Base-by-base conservation (phyloP, 331 rosid genomes). In the Pyrus hybrid region DNA sequence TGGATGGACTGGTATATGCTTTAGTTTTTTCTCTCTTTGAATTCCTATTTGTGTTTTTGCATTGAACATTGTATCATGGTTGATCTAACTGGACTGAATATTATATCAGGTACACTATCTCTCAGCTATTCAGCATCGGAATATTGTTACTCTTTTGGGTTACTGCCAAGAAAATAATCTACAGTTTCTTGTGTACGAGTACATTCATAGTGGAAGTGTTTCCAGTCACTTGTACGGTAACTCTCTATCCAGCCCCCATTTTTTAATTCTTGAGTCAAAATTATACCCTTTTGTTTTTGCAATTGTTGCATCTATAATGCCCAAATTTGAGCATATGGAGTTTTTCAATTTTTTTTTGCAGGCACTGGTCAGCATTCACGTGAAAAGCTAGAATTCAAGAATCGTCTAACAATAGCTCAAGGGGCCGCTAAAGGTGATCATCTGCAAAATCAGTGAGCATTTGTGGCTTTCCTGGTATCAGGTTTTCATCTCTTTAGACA, bases 361-460 rank as follows among this genome's bases (percentile, higher is more conserved):
- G 98, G 93, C 61, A 69, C 85, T 30, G 86, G 78, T 64, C 90
- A 83, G 69, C 90, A 84, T 76, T 80, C 87, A 0, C 87, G 61
- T 35, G 88, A 91, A 86, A 90, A 74, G 93, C 92, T 93, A 75
- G 98, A 93, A 78, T 93, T 93, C 97, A 88, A 90, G 93, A 85
- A 70, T 72, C 89, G 97, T 68, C 96, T 93, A 81, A 37, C 89
- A 72, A 89, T 93, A 83, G 98, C 98, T 85, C 89, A 82, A 78
- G 94, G 90, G 85, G 98, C 97, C 78, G 98, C 98, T 88, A 93
- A 86, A 93, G 98, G 98, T 93, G 97, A 93, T 91, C 93, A 89
- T 87, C 89, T 89, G 96, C 90, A 86, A 93, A 93, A 90, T 90
- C 98, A 91, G 96, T 93, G 98, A 93, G 97, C 98, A 88, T 93